Base-by-base conservation (phyloP, 306 rosid species). In the Parietaria judaica region DNA sequence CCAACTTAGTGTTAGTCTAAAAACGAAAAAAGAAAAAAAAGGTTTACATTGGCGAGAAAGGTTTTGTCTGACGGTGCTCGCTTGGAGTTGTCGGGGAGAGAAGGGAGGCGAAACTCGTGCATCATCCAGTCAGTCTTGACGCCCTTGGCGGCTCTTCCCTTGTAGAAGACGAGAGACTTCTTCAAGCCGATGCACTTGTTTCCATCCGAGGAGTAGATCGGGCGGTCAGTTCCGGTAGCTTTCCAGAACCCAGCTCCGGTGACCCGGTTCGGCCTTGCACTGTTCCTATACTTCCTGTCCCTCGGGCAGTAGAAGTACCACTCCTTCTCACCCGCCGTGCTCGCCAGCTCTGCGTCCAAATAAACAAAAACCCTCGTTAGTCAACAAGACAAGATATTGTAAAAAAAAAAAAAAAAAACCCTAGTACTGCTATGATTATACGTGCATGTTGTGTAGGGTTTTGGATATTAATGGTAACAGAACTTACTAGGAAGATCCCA, bases 401-500 rank as follows among this genome's bases (percentile, higher is more conserved):
- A 49, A 2, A 49, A 49, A 0, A 1, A 9, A 49, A 49, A 49
- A 49, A n/a, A 7, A 49, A n/a, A 7, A n/a, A 49, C 2, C 14
- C 14, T 49, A n/a, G 15, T 9, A 4, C 9, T 3, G 52, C 12
- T 49, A 49, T 7, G 53, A n/a, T 7, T 49, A 49, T 23, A 23
- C 31, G 31, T 23, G 31, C 31, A 49, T 49, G 10, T 10, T 10
- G 13, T 1, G 5, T 10, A 49, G 15, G 53, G 13, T 4, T 7
- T 5, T 7, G 13, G 8, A 9, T 9, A 4, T 4, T 49, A 10
- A 66, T 56, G 63, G 46, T n/a, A 47, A n/a, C 35, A 14, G 71
- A 47, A 12, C 87, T 80, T 84, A 86, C 98, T 86, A 59, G 98
- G 98, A 67, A 92, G 98, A 84, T 92, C 98, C 98, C 98, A 88